A percentile compares a stretch with the other conserved stretches of the same genome.
Conservation (phyloP, 352 stramenopile genomes). For the Phytophthora citrophthora region DNA sequence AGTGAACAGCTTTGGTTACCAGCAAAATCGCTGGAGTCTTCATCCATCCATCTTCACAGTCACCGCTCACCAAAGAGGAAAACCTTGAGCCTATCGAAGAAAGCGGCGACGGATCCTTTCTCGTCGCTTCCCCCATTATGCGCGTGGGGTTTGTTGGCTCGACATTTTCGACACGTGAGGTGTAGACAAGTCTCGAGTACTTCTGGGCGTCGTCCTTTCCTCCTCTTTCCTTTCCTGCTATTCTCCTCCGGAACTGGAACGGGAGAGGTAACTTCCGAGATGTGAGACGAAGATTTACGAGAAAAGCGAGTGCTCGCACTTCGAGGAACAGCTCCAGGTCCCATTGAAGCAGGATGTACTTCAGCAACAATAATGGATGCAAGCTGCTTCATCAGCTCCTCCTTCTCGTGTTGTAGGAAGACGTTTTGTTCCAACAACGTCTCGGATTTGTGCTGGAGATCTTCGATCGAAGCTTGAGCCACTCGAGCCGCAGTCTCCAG, state of each 20-base stretch:
- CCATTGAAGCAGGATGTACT: slow-evolving; percentile 34
- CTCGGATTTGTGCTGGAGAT: slow-evolving; percentile 67
- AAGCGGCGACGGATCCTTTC: slow-evolving; percentile 20
- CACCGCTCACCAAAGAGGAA: slow-evolving; percentile 43
- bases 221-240: slow-evolving; percentile 29
- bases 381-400: slow-evolving; percentile 50
- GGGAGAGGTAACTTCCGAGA: slow-evolving; percentile 22
- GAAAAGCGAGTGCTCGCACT: slow-evolving; percentile 32
- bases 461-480: slow-evolving; percentile 60
- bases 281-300: slow-evolving; percentile 34
- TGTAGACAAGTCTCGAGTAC: slow-evolving; percentile 77
- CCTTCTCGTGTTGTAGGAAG: slow-evolving; percentile 73
- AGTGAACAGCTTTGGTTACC: slow-evolving; percentile 12
- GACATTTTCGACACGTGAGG: slow-evolving; percentile 65
- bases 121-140: slow-evolving; percentile 32
- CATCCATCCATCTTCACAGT: slow-evolving; percentile 19
- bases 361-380: slow-evolving; percentile 37
- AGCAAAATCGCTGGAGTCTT: slow-evolving; percentile 14
- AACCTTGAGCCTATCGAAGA: slow-evolving; percentile 54
- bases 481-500: slow-evolving; percentile 70
- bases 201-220: slow-evolving; percentile 49
- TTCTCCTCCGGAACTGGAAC: slow-evolving; percentile 16
- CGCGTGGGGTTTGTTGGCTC: slow-evolving; percentile 25
- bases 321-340: slow-evolving; percentile 3
- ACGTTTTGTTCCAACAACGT: slow-evolving; percentile 66